phyloP scores from a whole-genome alignment of 176 grass and related monocot genomes.

The Chloris gayana region DNA sequence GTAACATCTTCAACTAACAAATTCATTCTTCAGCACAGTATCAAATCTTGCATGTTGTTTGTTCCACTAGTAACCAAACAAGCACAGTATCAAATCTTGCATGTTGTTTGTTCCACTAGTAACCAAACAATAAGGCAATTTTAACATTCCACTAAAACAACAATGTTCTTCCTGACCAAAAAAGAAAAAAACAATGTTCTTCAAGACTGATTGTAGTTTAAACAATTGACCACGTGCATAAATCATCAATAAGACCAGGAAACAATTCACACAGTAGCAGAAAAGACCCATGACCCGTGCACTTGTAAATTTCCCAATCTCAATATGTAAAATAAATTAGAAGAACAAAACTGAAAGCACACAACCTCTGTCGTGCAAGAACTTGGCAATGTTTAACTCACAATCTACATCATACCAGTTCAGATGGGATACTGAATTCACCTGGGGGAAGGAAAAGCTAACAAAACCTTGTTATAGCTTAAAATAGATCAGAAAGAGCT shows the following conservation, averaged over 20 bases:
- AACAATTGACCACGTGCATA: background rate
- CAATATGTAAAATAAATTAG: background rate
- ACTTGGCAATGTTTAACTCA: slow-evolving; percentile 46
- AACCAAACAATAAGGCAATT: too few relatives aligned
- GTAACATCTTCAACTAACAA: too few relatives aligned
- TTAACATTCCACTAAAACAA: too few relatives aligned
- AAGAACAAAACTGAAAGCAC: slow-evolving; percentile 7
- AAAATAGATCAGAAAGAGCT: slow-evolving; percentile 70
- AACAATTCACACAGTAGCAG: background rate
- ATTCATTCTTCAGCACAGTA: too few relatives aligned
- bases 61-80: too few relatives aligned
- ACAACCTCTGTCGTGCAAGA: slow-evolving; percentile 20
- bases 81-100: too few relatives aligned
- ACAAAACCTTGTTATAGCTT: slow-evolving; percentile 64
- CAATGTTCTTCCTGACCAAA: too few relatives aligned
- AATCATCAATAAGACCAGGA: background rate
- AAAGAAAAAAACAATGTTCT: too few relatives aligned
- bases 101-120: too few relatives aligned
- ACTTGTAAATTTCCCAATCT: background rate
- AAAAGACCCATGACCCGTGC: background rate
- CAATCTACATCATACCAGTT: slow-evolving; percentile 65
- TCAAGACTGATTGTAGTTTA: background rate
- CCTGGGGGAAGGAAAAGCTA: slow-evolving; percentile 47
- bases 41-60: too few relatives aligned
- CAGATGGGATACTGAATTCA: slow-evolving; percentile 47